Base-by-base conservation (phyloP, 208 protist species). In the Giardia muris region DNA sequence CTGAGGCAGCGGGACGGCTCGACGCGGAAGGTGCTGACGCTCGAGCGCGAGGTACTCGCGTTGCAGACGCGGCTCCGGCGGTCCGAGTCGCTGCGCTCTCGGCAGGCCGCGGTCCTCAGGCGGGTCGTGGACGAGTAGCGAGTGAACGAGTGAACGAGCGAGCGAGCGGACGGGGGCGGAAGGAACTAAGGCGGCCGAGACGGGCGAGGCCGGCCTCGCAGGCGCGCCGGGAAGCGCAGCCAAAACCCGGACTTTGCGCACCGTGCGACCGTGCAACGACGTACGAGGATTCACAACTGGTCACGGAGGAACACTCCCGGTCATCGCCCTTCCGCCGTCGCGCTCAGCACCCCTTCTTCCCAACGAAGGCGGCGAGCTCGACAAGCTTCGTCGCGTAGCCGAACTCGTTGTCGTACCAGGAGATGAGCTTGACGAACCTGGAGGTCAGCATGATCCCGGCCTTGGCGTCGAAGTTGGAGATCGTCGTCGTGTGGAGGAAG, bases 401-500 rank as follows among this genome's bases (percentile, higher is more conserved):
- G 89, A 67, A 93, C 92, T 95, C 95, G 92, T 95, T 95, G 92
- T 95, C 95, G 87, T 96, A 96, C 94, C 94, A 96, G 86, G 91
- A 22, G 10, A 95, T 46, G 19, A 95, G 4, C 93, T 95, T 95
- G 57, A 94, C 92, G 46, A 95, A 87, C 42, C 3, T 88, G 46
- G 97, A 94, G 93, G 97, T 97, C 47, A 99, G 96, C 30, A 93
- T 22, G 89, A 98, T 98, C 90, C 97, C 97, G n/a, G 98, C 98
- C 92, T 97, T 96, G 76, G 96, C 95, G 95, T 99, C 98, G 95
- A 99, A 99, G 94, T 98, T 98, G 91, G 96, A 98, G 57, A 97
- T 98, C 92, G 93, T 94, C 46, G 95, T 93, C 93, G 98, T 96
- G 93, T 95, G 95, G 94, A 98, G 95, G 94, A 99, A 99, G 96